These are phyloP conservation scores for Diaporthe sp. DNA, from an alignment of 2,329 filamentous ascomycete species.

Conservation along the genomic window DNA sequence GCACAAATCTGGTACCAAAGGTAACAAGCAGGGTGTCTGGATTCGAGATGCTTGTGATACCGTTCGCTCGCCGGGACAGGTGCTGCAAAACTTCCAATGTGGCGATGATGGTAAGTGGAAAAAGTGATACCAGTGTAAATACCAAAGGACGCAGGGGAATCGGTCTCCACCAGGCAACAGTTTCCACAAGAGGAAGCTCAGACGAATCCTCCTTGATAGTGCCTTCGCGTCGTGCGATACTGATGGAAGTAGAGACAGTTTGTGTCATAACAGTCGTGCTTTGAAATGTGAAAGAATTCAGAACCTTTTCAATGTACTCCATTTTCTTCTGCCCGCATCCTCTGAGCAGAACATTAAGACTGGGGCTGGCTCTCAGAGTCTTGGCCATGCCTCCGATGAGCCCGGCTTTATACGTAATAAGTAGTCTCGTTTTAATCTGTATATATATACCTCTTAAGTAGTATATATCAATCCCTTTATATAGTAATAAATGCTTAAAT, in stretches of 20 bases:
- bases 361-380: not conserved
- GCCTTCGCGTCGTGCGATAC: not conserved
- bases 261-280: not conserved
- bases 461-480: too few relatives aligned
- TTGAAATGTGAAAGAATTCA: not conserved
- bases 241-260: not conserved
- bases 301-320: not conserved
- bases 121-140: not conserved
- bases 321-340: not conserved
- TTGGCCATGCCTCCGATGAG: not conserved
- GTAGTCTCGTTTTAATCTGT: too few relatives aligned
- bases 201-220: not conserved
- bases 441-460: too few relatives aligned
- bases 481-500: too few relatives aligned
- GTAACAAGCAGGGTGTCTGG: not conserved
- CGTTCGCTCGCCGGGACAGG: not conserved
- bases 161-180: not conserved
- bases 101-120: not conserved
- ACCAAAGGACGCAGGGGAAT: not conserved
- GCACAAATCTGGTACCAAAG: not conserved
- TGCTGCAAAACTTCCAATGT: not conserved
- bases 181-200: not conserved
- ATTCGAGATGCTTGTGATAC: not conserved
- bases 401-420: not conserved
- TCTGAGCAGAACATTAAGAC: not conserved